These are phyloP conservation scores for Yamagishiella unicocca DNA, from an alignment of 139 green algal species.

Conservation along the genomic window DNA sequence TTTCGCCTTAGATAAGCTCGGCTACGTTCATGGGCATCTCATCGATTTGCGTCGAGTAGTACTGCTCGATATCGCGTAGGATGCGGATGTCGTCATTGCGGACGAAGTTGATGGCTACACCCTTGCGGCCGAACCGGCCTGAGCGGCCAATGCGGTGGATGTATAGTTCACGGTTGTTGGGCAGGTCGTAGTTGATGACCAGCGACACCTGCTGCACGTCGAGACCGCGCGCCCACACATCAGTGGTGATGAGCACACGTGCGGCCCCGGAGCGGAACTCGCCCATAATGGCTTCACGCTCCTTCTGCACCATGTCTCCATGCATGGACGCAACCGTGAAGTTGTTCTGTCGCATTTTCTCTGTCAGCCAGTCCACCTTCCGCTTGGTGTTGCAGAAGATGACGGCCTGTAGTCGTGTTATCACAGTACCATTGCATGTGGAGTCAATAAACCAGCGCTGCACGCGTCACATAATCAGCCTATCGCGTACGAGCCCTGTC, in stretches of 20 bases:
- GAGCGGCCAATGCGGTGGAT: slow-evolving; percentile 98
- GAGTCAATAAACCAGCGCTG: too few relatives aligned
- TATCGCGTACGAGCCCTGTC: too few relatives aligned
- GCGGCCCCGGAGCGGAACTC: slow-evolving; percentile 92
- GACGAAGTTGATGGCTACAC: slow-evolving; percentile 99
- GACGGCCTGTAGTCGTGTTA: slow-evolving; percentile 91
- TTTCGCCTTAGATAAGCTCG: slow-evolving; percentile 81
- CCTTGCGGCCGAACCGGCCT: slow-evolving; percentile 95
- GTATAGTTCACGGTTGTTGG: slow-evolving; percentile 98
- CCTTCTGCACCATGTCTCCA: slow-evolving; percentile 99
- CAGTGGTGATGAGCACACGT: slow-evolving; percentile 98
- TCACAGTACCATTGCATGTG: too few relatives aligned
- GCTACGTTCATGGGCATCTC: slow-evolving; percentile 93
- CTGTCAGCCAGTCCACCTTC: slow-evolving; percentile 99
- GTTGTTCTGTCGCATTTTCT: slow-evolving; percentile 98
- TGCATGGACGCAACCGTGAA: slow-evolving; percentile 99
- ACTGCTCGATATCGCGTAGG: slow-evolving; percentile 98
- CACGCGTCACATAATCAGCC: too few relatives aligned
- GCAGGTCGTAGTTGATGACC: slow-evolving; percentile 99
- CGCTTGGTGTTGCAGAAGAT: slow-evolving; percentile 99
- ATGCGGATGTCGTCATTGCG: slow-evolving; percentile 95
- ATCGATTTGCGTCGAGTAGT: slow-evolving; percentile 84
- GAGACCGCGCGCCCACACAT: slow-evolving; percentile 98
- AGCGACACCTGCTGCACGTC: slow-evolving; percentile 99
- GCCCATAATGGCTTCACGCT: slow-evolving; percentile 98